These are phyloP conservation scores for Gossypium mustelinum DNA, from an alignment of 345 rosid species.

Conservation along the genomic window DNA sequence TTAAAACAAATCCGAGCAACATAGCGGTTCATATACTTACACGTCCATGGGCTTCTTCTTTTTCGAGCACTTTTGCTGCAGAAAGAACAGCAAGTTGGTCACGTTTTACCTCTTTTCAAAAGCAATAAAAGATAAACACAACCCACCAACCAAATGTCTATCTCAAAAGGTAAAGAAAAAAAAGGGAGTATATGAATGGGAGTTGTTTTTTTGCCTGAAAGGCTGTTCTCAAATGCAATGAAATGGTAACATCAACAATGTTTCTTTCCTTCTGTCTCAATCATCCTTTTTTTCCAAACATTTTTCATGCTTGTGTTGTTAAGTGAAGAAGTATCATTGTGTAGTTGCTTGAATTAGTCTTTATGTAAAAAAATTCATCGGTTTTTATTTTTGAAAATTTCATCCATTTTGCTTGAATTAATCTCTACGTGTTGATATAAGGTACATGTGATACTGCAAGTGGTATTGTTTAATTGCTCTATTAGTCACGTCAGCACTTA, in stretches of 20 bases:
- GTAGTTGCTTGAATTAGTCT: too few species aligned
- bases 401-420: too few species aligned
- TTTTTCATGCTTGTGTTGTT: neutral
- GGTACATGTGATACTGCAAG: too few species aligned
- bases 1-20: too few species aligned
- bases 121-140: neutral
- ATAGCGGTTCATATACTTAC: neutral
- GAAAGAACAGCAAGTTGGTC: neutral
- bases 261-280: neutral
- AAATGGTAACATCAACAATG: conserved; percentile 14
- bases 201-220: conserved; percentile 4
- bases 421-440: too few species aligned
- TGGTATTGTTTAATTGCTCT: too few species aligned
- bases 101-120: neutral
- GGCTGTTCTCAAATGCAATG: conserved; percentile 11
- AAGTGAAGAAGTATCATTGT: neutral
- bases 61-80: neutral
- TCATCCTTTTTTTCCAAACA: neutral
- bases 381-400: too few species aligned
- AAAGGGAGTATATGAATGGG: neutral
- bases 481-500: too few species aligned
- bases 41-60: neutral
- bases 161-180: neutral
- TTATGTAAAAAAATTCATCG: too few species aligned
- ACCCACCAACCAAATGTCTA: neutral